Evolutionary conservation across 257 asterid species (phyloP).

Genomic region (Dorcoceras hygrometricum): DNA sequence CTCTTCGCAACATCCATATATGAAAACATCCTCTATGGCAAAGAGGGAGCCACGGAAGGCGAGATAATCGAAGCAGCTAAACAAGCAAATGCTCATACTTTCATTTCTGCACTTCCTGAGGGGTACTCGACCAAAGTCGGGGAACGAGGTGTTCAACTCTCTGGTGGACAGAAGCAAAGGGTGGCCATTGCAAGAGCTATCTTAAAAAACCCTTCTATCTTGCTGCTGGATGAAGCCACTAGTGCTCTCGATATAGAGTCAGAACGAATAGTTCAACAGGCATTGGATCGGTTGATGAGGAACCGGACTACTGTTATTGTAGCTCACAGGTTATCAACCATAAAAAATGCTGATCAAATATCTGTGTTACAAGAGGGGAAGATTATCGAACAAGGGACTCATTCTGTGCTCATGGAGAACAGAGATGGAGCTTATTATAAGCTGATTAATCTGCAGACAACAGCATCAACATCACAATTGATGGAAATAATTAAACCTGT

Average conservation of each 20-base stretch:
- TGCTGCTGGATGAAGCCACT: slow-evolving; percentile 76
- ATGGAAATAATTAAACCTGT: too few species aligned
- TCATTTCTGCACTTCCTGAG: slow-evolving; percentile 79
- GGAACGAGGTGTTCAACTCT: slow-evolving; percentile 79
- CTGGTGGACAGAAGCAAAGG: slow-evolving; percentile 83
- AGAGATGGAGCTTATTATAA: slow-evolving; percentile 67
- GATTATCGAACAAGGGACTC: slow-evolving; percentile 78
- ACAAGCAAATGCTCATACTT: slow-evolving; percentile 82
- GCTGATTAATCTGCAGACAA: slow-evolving; percentile 64
- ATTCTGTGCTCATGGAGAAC: slow-evolving; percentile 59
- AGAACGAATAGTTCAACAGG: slow-evolving; percentile 67
- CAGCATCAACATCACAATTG: slow-evolving; percentile 29
- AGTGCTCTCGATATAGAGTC: slow-evolving; percentile 84
- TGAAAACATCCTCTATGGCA: slow-evolving; percentile 87
- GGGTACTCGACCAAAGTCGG: slow-evolving; percentile 84
- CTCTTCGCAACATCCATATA: slow-evolving; percentile 88
- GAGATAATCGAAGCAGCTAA: slow-evolving; percentile 93
- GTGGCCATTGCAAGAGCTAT: slow-evolving; percentile 88
- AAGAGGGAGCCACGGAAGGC: slow-evolving; percentile 83
- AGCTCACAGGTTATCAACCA: slow-evolving; percentile 76
- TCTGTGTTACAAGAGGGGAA: slow-evolving; percentile 74
- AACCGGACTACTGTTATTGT: slow-evolving; percentile 67
- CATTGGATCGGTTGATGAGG: slow-evolving; percentile 68
- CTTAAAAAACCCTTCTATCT: slow-evolving; percentile 65
- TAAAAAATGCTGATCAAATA: slow-evolving; percentile 63